Evolutionary conservation across 164 flowering plant species (phyloP).

Genomic region (Taxillus chinensis): DNA sequence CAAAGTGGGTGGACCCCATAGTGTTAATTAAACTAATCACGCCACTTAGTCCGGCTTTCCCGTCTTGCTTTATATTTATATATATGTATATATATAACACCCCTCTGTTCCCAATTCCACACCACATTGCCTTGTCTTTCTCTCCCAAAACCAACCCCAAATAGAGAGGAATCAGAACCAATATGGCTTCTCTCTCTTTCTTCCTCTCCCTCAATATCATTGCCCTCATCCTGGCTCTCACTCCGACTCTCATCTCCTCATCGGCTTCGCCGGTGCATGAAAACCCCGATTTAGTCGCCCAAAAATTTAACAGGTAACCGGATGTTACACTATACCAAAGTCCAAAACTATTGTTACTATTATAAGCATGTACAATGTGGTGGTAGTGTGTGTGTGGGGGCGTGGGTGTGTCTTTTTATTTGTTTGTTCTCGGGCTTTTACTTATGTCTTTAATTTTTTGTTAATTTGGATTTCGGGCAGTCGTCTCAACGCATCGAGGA

Average conservation of each 20-base stretch:
- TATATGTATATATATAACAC: too few relatives aligned
- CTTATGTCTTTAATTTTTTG: background rate
- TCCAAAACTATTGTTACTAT: background rate
- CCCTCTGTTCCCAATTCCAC: background rate
- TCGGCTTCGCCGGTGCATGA: background rate
- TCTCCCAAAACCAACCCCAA: background rate
- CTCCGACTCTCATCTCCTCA: background rate
- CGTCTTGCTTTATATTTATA: background rate
- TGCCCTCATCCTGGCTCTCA: background rate
- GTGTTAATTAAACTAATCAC: background rate
- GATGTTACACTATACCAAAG: background rate
- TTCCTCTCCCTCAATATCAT: background rate
- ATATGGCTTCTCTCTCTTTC: background rate
- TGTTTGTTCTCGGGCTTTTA: too few relatives aligned
- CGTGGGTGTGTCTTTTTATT: too few relatives aligned
- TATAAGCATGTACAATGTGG: too few relatives aligned
- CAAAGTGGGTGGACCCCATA: background rate
- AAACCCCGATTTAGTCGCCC: background rate
- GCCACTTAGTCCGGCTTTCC: background rate
- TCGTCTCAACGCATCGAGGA: constrained; percentile 9
- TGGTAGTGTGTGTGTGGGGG: too few relatives aligned
- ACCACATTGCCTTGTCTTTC: background rate
- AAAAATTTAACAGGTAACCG: background rate
- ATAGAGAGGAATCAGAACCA: background rate
- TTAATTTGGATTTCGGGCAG: background rate